Evolutionary conservation across 192 early-diverging fungal genomes (phyloP), one percentile per base, ranked within the genome.

Genomic region (Podila verticillata): DNA sequence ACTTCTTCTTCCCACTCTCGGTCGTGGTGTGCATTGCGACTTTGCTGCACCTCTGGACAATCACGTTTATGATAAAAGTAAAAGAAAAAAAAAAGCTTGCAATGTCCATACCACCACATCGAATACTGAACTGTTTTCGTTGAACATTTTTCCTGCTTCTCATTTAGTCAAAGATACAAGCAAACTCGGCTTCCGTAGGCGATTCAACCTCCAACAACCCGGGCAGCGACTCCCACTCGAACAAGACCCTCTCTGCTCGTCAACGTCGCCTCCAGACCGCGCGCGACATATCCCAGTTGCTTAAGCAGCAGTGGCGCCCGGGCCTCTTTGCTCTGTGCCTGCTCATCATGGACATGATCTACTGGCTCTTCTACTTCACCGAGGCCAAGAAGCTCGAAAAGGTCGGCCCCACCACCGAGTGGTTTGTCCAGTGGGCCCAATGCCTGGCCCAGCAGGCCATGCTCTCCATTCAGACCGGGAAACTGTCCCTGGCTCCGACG

Each of bases 291-390:
- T 72, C 77, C 1, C 65, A 28, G 4, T 26, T 80, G 3, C 57
- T 80, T 8, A 72, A 80, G 35, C 70, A 80, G 24, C 77, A 80
- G 39, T 80, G 77, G 70, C 69, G 77, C 7, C 60, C 77, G 4
- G 77, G 77, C 22, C 31, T 72, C 15, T 63, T 80, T 17, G 77
- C 77, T 0, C 22, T 68, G 13, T 79, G 54, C 28, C 60, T 80
- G 19, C 39, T 80, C n/a, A 44, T 61, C 26, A 51, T 64, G 6
- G 65, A 72, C 34, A 72, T 79, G 64, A 61, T 49, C 31, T 71
- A 67, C 30, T 79, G 69, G 69, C 75, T 79, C 1, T 79, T 79
- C 49, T 78, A 78, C 29, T 78, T 78, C 35, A 28, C 61, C 10
- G 75, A 70, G 13, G 68, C 68, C n/a, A 78, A 66, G 24, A 78